These are phyloP conservation scores for Gastrolobium villosum DNA, from an alignment of 306 rosid genomes.

Conservation along the genomic window DNA sequence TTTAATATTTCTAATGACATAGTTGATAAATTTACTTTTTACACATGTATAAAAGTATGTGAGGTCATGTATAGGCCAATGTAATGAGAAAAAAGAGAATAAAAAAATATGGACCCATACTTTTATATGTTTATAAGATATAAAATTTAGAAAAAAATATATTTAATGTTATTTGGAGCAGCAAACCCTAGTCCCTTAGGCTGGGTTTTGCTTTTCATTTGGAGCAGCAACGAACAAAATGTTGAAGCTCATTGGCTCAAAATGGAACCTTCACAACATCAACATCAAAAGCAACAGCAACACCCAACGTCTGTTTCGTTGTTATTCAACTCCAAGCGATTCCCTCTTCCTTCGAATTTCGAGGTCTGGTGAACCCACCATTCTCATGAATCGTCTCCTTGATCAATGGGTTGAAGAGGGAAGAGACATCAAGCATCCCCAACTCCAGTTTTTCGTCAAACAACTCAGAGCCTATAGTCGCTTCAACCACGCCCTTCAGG, in stretches of 20 bases:
- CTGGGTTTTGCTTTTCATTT: not conserved
- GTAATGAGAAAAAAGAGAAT: no score
- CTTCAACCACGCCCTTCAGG: slow-evolving; percentile 73
- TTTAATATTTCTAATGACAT: no score
- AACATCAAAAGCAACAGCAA: not conserved
- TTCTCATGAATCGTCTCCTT: slow-evolving; percentile 52
- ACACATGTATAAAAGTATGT: no score
- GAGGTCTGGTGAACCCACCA: slow-evolving; percentile 52
- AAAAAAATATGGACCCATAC: no score
- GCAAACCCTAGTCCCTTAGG: not conserved
- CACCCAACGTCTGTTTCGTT: slow-evolving; percentile 44
- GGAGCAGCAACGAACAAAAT: not conserved
- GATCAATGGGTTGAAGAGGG: slow-evolving; percentile 69
- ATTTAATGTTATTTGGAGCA: no score
- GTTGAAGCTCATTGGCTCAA: slow-evolving; percentile 51
- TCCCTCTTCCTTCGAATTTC: slow-evolving; percentile 56
- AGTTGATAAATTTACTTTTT: no score
- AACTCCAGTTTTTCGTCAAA: slow-evolving; percentile 53
- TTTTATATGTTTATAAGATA: no score
- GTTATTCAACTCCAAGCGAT: slow-evolving; percentile 35
- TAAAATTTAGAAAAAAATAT: no score
- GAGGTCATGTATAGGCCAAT: no score
- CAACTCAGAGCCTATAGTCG: slow-evolving; percentile 62
- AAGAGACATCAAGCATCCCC: slow-evolving; percentile 42
- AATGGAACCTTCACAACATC: slow-evolving; percentile 45